These are phyloP conservation scores for Royoungia palumana DNA, from an alignment of 768 basidiomycete species.

Conservation along the genomic window DNA sequence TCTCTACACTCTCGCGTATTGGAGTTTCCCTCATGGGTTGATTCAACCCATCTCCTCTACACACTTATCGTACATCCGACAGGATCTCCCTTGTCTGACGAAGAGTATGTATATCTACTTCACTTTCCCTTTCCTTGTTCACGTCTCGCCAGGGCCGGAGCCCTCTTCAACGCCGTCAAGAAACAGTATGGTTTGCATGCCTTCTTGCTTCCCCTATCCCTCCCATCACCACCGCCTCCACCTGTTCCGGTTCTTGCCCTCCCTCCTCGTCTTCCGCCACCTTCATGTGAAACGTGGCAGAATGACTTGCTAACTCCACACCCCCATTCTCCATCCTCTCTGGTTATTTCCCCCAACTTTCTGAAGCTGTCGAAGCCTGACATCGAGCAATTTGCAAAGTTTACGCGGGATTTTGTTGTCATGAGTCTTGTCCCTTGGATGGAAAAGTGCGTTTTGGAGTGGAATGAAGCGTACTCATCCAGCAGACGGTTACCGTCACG, in stretches of 20 bases:
- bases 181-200: conserved; percentile 81
- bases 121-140: conserved; percentile 4
- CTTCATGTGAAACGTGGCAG: conserved; percentile 25
- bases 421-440: conserved; percentile 95
- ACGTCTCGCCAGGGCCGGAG: conserved; percentile 54
- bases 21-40: conserved; percentile 81
- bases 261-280: conserved; percentile 64
- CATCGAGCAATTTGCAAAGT: conserved; percentile 69
- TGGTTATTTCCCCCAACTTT: conserved; percentile 21
- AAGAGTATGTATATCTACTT: conserved; percentile 69
- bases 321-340: neutral
- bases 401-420: conserved; percentile 83
- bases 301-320: conserved; percentile 11
- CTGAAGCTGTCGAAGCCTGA: conserved; percentile 65
- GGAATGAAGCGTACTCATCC: conserved; percentile 87
- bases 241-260: conserved; percentile 65
- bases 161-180: conserved; percentile 83
- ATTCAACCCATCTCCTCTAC: conserved; percentile 64
- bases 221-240: conserved; percentile 61
- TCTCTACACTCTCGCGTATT: conserved; percentile 62
- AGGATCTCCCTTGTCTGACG: conserved; percentile 65
- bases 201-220: conserved; percentile 60
- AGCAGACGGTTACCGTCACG: conserved; percentile 78
- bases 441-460: conserved; percentile 90
- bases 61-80: conserved; percentile 76